Evolutionary conservation across 164 flowering plant species (phyloP).

Genomic region (Stephania japonica): DNA sequence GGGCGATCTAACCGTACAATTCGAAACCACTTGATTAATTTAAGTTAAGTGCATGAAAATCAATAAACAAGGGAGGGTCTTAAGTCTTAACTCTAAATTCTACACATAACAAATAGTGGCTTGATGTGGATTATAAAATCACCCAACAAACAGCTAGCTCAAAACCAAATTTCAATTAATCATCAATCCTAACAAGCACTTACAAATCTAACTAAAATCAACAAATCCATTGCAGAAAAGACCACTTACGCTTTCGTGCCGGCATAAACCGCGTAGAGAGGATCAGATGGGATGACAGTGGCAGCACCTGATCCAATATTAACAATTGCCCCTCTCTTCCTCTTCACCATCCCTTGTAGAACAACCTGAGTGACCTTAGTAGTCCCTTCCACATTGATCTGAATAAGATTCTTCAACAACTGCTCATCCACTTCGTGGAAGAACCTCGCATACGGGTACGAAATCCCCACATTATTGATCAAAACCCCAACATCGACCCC

Average conservation of each 20-base stretch:
- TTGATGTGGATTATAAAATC: too few species aligned
- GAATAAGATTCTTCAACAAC: conserved; percentile 52
- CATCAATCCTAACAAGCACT: too few species aligned
- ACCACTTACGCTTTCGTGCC: conserved; percentile 82
- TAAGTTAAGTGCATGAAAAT: background rate
- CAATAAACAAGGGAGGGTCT: background rate
- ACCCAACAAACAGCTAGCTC: too few species aligned
- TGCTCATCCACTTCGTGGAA: conserved; percentile 80
- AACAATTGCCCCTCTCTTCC: conserved; percentile 85
- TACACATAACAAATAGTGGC: too few species aligned
- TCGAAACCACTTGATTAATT: background rate
- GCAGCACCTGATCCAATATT: conserved; percentile 91
- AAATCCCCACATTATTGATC: conserved; percentile 74
- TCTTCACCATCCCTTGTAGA: conserved; percentile 70
- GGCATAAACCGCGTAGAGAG: conserved; percentile 84
- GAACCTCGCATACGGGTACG: conserved; percentile 74
- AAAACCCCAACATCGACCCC: conserved; percentile 81
- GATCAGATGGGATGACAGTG: conserved; percentile 72
- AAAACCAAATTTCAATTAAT: background rate
- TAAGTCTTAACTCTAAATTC: background rate
- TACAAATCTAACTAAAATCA: background rate
- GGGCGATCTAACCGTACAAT: background rate
- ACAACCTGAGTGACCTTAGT: conserved; percentile 77
- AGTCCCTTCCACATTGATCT: conserved; percentile 74
- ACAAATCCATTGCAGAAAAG: background rate